phyloP scores from a whole-genome alignment of 306 rosid species.

The Cotoneaster glaucophyllus region DNA sequence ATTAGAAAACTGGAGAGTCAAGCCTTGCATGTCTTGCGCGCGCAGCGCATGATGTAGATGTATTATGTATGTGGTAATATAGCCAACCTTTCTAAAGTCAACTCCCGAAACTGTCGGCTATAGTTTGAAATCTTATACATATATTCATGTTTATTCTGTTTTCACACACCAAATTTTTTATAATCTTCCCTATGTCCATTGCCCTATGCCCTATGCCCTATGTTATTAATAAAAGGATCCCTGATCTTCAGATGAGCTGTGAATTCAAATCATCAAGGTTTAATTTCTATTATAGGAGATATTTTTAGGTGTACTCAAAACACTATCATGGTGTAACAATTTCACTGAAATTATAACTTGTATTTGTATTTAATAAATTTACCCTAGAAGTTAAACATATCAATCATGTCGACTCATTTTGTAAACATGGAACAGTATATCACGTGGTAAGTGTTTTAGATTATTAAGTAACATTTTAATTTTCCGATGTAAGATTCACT shows the following conservation, averaged over 20 bases:
- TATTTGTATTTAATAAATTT: too few relatives aligned
- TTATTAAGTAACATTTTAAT: too few relatives aligned
- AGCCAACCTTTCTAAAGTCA: conserved; percentile 12
- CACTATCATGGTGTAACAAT: neutral
- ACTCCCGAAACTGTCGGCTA: conserved; percentile 6
- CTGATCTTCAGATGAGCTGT: neutral
- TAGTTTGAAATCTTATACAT: neutral
- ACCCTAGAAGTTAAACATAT: too few relatives aligned
- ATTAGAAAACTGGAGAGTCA: neutral
- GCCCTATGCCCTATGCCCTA: neutral
- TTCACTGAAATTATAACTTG: too few relatives aligned
- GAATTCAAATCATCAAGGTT: neutral
- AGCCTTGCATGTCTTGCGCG: conserved; percentile 15
- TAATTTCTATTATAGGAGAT: too few relatives aligned
- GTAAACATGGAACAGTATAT: too few relatives aligned
- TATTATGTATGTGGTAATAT: neutral
- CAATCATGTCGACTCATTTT: neutral
- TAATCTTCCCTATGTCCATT: too few relatives aligned
- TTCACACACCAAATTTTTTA: neutral
- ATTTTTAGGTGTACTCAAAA: too few relatives aligned
- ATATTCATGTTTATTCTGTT: neutral
- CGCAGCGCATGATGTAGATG: conserved; percentile 6
- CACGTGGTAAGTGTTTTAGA: too few relatives aligned
- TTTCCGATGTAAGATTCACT: neutral
- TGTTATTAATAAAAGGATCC: neutral